Base-by-base conservation (phyloP, 345 rosid species). In the Gossypium rotundifolium region DNA sequence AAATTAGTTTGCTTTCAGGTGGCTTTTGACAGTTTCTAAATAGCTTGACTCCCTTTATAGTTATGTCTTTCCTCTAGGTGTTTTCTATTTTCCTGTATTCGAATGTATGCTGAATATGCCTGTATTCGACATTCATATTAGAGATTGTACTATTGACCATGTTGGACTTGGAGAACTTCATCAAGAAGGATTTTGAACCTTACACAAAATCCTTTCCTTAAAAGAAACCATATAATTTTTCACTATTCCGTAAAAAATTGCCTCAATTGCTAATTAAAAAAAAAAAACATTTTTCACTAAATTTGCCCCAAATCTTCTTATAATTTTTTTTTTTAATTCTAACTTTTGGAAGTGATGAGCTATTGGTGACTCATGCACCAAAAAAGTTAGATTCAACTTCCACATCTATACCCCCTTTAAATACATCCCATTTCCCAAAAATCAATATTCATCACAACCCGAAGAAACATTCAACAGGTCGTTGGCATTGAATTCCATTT, bases 321-420 rank as follows among this genome's bases (percentile, higher is more conserved):
- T 51, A 14, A 22, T 18, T 51, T 45, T 71, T 72, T 23, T 9
- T 27, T 59, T n/a, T 4, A 44, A 44, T 60, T 27, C 2, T 58
- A 29, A 45, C 74, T 59, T 60, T 76, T 68, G 17, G 29, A 27
- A 52, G 68, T 58, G 62, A 70, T 82, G 84, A 74, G 52, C 74
- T 18, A 71, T 38, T 25, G 77, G 71, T 79, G 88, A 83, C 61
- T 83, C 86, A 77, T 71, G 74, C 77, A 70, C 53, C n/a, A 79
- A 80, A 61, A 61, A 82, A 79, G 77, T 44, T 62, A 67, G 75
- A 45, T 75, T 73, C 76, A 62, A 49, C 67, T 49, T 53, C 75
- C 64, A 16, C 69, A 22, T 38, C 8, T 46, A 1, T 16, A 23
- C 14, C 3, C 65, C 62, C 68, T 55, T 65, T 77, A 75, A 70